Percentiles rank a stretch among this genome's conserved stretches.
These are phyloP conservation scores for Tulasnella sp. DNA, from an alignment of 768 basidiomycete genomes.

Conservation along the genomic window DNA sequence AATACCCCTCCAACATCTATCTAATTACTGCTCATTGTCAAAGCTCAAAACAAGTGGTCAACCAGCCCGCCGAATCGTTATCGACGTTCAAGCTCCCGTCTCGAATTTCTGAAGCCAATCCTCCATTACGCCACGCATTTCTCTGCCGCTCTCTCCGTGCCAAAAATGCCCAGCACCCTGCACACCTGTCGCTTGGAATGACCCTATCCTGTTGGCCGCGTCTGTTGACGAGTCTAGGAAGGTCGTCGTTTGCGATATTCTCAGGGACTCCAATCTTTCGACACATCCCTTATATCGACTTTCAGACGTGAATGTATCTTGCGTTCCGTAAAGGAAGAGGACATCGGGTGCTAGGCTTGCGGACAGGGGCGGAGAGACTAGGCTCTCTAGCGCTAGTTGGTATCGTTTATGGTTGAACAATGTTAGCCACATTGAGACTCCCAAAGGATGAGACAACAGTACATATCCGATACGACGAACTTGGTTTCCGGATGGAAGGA, in stretches of 20 bases:
- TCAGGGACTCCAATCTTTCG: background rate
- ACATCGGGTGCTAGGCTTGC: slow-evolving; percentile 28
- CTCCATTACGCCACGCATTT: slow-evolving; percentile 12
- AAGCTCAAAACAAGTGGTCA: no score
- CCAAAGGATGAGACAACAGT: background rate
- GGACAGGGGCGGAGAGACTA: slow-evolving; percentile 36
- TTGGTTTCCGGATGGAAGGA: slow-evolving; percentile 24
- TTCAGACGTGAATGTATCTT: slow-evolving; percentile 28
- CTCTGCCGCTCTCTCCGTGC: slow-evolving; percentile 22
- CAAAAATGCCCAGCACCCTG: slow-evolving; percentile 56
- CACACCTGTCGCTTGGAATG: slow-evolving; percentile 30
- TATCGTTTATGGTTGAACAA: slow-evolving; percentile 28
- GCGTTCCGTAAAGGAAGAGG: slow-evolving; percentile 54
- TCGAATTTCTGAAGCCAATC: slow-evolving; percentile 15
- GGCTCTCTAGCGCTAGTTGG: slow-evolving; percentile 35
- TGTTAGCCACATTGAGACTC: background rate
- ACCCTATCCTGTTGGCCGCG: background rate
- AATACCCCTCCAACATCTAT: background rate
- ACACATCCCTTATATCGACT: background rate
- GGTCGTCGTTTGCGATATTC: background rate
- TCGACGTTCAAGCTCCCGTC: background rate
- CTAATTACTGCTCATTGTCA: background rate
- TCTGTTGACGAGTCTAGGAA: background rate
- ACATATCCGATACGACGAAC: background rate
- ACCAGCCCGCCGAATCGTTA: background rate